Conservation (phyloP, 1,139 yeast genomes). For the Spencermartinsiella ligniputridi region DNA sequence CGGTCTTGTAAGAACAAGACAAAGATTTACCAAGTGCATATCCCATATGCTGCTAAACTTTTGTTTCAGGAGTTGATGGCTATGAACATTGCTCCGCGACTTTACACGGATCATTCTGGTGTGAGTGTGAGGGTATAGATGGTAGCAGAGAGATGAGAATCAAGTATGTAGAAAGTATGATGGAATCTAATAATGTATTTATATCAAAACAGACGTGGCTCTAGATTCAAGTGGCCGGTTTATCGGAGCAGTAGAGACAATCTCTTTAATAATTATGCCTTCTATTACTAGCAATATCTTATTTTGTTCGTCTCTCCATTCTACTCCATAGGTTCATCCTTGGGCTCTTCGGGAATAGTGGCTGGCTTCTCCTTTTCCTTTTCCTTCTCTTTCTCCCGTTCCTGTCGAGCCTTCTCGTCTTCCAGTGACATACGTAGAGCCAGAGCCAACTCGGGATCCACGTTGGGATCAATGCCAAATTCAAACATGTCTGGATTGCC, state of each 20-base stretch:
- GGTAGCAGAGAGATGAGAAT: not conserved
- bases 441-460: constrained; percentile 96
- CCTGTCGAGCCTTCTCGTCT: constrained; percentile 77
- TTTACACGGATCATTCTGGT: constrained; percentile 41
- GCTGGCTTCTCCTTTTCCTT: constrained; percentile 11
- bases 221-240: no score
- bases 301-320: no score
- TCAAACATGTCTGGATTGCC: constrained; percentile 49
- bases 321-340: constrained; percentile 1
- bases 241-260: no score
- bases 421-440: constrained; percentile 83
- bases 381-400: constrained; percentile 39
- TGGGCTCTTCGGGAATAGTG: constrained; percentile 13
- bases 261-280: no score
- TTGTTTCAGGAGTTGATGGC: constrained; percentile 98
- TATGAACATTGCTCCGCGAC: constrained; percentile 70
- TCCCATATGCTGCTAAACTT: constrained; percentile 95
- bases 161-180: not conserved
- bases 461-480: constrained; percentile 76
- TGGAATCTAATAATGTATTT: not conserved
- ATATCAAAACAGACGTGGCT: no score
- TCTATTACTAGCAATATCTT: no score
- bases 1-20: constrained; percentile 98
- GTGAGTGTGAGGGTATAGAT: constrained; percentile 30
- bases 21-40: constrained; percentile 93